These are phyloP conservation scores for Verticillium tricorpus DNA, from an alignment of 2,329 filamentous ascomycete species.

Conservation along the genomic window DNA sequence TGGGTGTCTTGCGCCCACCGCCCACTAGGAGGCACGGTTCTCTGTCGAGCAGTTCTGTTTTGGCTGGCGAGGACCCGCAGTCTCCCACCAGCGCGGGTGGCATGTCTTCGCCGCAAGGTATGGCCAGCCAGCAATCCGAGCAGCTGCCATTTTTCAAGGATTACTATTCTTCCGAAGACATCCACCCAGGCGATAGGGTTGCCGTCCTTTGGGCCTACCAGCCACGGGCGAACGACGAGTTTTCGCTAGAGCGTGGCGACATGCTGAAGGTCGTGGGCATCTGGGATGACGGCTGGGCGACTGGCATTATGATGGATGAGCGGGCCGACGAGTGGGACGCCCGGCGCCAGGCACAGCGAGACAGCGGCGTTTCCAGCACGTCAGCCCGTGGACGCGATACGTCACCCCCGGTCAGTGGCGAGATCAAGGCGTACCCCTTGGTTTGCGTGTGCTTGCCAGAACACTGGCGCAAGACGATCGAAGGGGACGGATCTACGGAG, in stretches of 20 bases:
- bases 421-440: conserved; percentile 96
- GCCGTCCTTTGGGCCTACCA: conserved; percentile 96
- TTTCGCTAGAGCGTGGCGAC: conserved; percentile 86
- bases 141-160: conserved; percentile 96
- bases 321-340: conserved; percentile 85
- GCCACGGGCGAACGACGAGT: conserved; percentile 88
- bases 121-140: conserved; percentile 88
- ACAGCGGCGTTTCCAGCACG: conserved; percentile 88
- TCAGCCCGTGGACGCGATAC: conserved; percentile 54
- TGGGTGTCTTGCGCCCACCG: conserved; percentile 52
- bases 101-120: conserved; percentile 78
- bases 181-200: conserved; percentile 85
- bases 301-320: conserved; percentile 78
- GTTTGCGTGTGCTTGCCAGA: conserved; percentile 94
- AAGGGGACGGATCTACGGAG: conserved; percentile 74
- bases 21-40: conserved; percentile 69
- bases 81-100: conserved; percentile 70
- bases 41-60: conserved; percentile 75
- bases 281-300: conserved; percentile 99
- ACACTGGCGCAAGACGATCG: conserved; percentile 95
- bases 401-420: conserved; percentile 65
- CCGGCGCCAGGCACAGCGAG: conserved; percentile 71
- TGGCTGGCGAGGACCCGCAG: conserved; percentile 65
- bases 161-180: conserved; percentile 96
- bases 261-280: conserved; percentile 98